phyloP scores from a whole-genome alignment of 1,284 basidiomycete species.

The Cutaneotrichosporon spelunceum region DNA sequence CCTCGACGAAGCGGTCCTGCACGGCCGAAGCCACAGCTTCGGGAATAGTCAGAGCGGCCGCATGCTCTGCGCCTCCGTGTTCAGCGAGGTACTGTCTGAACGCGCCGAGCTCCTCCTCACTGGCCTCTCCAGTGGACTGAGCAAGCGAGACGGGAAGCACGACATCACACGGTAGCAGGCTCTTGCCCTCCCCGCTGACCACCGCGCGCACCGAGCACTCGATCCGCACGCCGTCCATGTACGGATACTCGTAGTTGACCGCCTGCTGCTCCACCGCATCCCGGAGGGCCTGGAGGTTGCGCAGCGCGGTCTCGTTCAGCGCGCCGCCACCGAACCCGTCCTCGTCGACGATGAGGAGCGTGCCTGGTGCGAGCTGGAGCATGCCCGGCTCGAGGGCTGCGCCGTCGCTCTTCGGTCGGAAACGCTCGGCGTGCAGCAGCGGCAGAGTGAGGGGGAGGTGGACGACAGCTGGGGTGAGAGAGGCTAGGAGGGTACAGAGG shows the following conservation, averaged over 20 bases:
- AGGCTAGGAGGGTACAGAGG: constrained; percentile 21
- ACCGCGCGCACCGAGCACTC: constrained; percentile 37
- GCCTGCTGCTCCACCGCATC: constrained; percentile 39
- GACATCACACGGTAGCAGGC: constrained; percentile 44
- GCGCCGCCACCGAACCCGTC: constrained; percentile 45
- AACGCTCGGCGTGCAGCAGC: constrained; percentile 38
- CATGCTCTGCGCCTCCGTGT: constrained; percentile 23
- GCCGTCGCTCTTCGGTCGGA: constrained; percentile 38
- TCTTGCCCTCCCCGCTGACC: constrained; percentile 46
- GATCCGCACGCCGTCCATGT: constrained; percentile 48
- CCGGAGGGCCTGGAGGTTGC: constrained; percentile 43
- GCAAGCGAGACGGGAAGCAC: constrained; percentile 27
- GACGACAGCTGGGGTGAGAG: constrained; percentile 34
- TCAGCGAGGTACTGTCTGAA: constrained; percentile 35
- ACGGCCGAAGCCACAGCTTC: constrained; percentile 38
- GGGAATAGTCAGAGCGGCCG: constrained; percentile 35
- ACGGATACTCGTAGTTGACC: constrained; percentile 49
- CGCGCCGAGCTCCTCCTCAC: constrained; percentile 16
- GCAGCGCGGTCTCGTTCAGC: constrained; percentile 41
- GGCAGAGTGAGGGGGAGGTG: constrained; percentile 36
- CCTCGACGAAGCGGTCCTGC: constrained; percentile 44
- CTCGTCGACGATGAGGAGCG: constrained; percentile 26
- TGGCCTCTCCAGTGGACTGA: background rate
- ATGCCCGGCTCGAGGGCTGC: constrained; percentile 41
- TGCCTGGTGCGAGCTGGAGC: constrained; percentile 41